Base-by-base conservation (phyloP, 2,329 filamentous ascomycete species). In the Sclerotinia minor region DNA sequence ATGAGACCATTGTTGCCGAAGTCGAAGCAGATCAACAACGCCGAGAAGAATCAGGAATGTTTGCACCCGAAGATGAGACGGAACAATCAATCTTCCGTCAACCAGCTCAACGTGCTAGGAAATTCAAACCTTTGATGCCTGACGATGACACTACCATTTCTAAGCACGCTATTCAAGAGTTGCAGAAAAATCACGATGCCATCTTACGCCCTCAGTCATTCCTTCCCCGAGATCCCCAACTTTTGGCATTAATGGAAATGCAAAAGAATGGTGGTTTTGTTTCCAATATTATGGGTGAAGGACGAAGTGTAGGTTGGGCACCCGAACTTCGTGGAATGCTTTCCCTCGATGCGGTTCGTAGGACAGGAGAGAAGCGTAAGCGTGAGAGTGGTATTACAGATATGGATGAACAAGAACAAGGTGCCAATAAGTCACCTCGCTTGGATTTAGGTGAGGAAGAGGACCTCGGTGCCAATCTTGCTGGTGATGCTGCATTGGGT, bases 191-290 rank as follows among this genome's bases (percentile, higher is more conserved):
- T 77, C 90, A 91, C 71, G 90, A 92, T 57, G 92, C 90, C 75
- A 98, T 98, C 70, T 83, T 97, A 68, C 94, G 91, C 79, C 86
- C 90, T 1, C 88, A 91, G 8, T 88, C 89, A 0, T 97, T 96
- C 79, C 83, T 99, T 55, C 92, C 94, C 1, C 88, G 92, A 50
- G 93, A 99, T 73, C 92, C 94, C 1, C 88, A 94, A 65, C 83
- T 98, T 19, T 84, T 98, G 41, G 92, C 92, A 45, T 82, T 99
- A 29, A 90, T 97, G 83, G 92, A 94, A 74, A 90, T 97, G 85
- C 95, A 97, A 78, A 93, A 91, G 80, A 92, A 86, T 65, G 94
- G 95, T 65, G 92, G 89, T 50, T 98, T 99, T 75, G 92, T 97
- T 24, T 91, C 90, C 5, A 94, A 87, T 74, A 89, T 97, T 71